phyloP scores from a whole-genome alignment of 371 early-diverging fungal genomes.

The Catenaria anguillulae region DNA sequence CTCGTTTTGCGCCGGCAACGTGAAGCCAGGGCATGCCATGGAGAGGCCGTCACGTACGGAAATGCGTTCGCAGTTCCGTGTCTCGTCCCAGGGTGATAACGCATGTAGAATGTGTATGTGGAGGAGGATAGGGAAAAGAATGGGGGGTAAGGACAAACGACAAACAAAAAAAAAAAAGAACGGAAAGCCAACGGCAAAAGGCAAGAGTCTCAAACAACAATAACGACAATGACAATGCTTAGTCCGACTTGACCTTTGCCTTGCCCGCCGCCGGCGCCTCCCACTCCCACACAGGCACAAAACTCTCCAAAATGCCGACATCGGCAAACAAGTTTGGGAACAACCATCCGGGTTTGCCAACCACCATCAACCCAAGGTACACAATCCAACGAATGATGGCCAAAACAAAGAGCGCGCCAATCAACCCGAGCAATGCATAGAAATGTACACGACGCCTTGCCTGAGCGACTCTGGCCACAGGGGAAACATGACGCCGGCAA shows the following conservation, averaged over 20 bases:
- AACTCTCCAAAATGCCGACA: conserved; percentile 92
- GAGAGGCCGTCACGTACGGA: too few relatives aligned
- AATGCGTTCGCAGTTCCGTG: too few relatives aligned
- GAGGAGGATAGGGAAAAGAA: too few relatives aligned
- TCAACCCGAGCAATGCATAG: conserved; percentile 64
- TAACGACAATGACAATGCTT: too few relatives aligned
- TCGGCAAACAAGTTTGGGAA: conserved; percentile 99
- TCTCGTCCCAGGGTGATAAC: too few relatives aligned
- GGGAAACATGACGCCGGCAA: conserved; percentile 94
- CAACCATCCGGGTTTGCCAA: conserved; percentile 89
- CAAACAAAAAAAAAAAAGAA: too few relatives aligned
- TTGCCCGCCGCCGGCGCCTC: conserved; percentile 22
- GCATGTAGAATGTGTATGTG: too few relatives aligned
- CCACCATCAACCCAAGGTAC: conserved; percentile 60
- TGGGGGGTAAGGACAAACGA: too few relatives aligned
- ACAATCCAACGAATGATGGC: conserved; percentile 81
- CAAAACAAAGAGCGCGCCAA: conserved; percentile 80
- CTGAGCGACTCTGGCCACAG: conserved; percentile 87
- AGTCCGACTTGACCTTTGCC: not conserved
- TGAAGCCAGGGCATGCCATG: too few relatives aligned
- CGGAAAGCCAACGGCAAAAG: too few relatives aligned
- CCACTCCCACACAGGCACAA: conserved; percentile 92
- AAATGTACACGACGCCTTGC: conserved; percentile 80
- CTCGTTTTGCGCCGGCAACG: too few relatives aligned
- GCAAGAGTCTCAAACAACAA: too few relatives aligned